Conservation (phyloP, 2,329 filamentous ascomycete species). For the Stemphylium lycopersici region DNA sequence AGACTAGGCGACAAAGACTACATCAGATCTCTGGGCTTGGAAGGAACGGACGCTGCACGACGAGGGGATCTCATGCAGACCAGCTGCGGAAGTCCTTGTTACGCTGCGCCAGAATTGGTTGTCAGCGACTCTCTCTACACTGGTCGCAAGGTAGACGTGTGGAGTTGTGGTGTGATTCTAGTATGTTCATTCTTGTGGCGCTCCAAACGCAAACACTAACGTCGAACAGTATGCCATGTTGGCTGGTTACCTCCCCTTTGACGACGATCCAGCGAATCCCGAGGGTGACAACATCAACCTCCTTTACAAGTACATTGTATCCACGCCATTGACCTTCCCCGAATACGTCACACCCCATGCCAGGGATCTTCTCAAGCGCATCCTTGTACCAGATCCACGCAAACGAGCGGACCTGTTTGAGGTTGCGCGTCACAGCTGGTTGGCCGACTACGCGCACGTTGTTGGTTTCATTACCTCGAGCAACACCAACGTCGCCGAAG, state of each 20-base stretch:
- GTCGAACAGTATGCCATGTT: conserved; percentile 88
- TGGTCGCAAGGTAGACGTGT: conserved; percentile 96
- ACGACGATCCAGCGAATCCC: conserved; percentile 96
- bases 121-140: conserved; percentile 98
- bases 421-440: conserved; percentile 95
- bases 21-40: conserved; percentile 84
- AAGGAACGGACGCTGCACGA: conserved; percentile 77
- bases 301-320: conserved; percentile 98
- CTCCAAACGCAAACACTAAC: conserved; percentile 16
- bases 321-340: conserved; percentile 93
- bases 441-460: conserved; percentile 95
- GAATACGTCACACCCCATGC: conserved; percentile 99
- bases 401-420: conserved; percentile 96
- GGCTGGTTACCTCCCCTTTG: conserved; percentile 95
- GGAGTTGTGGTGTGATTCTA: conserved; percentile 98
- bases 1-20: conserved; percentile 86
- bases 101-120: conserved; percentile 94
- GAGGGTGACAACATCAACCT: conserved; percentile 99
- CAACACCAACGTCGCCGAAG: conserved; percentile 84
- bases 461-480: conserved; percentile 97
- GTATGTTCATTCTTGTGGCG: conserved; percentile 62
- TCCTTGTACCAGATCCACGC: conserved; percentile 91
- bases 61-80: conserved; percentile 98
- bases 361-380: conserved; percentile 86
- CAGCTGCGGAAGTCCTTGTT: conserved; percentile 96